Base-by-base conservation (phyloP, 768 basidiomycete genomes). In the Lactarius hatsudake region DNA sequence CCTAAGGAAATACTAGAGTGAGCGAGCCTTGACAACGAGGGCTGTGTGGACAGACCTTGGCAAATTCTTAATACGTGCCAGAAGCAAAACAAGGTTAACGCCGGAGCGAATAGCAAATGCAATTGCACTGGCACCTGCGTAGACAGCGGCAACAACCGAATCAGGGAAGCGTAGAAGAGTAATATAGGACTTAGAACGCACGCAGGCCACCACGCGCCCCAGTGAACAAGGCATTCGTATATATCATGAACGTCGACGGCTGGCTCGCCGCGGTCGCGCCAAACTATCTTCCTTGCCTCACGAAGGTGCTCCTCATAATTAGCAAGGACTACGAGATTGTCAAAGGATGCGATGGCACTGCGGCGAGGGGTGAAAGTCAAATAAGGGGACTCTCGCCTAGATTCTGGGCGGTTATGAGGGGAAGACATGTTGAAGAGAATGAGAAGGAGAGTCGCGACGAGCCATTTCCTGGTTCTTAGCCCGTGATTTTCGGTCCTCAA, bases 101-200 rank as follows among this genome's bases (percentile, higher is more conserved):
- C 88, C 87, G 0, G 93, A 90, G 26, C 96, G 84, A 40, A 96
- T 87, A 40, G 85, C 85, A 70, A 92, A 94, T 1, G 90, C 94
- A 20, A 98, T 80, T 0, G 86, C 76, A 17, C 87, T 90, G 28
- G 96, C 91, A 64, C 95, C 94, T 96, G 48, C 5, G 64, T 17
- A n/a, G 65, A 7, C 13, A 54, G 34, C 17, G 38, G 42, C 26
- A 15, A 53, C 1, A 26, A 53, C 51, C 26, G 8, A 15, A 53
- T 53, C 15, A 53, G 51, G 51, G 23, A 26, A 15, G 23, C 51
- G 12, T 15, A 40, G 61, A 45, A 36, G n/a, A 32, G 66, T 45
- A 51, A 60, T n/a, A 12, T 32, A 30, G 34, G 45, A 61, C 17
- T 28, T 20, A 53, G 48, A 57, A 85, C 90, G 76, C 73, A 94